A percentile compares a stretch with the other conserved stretches of the same genome.
phyloP scores from a whole-genome alignment of 305 asterid genomes.

The Solanum hybrid region DNA sequence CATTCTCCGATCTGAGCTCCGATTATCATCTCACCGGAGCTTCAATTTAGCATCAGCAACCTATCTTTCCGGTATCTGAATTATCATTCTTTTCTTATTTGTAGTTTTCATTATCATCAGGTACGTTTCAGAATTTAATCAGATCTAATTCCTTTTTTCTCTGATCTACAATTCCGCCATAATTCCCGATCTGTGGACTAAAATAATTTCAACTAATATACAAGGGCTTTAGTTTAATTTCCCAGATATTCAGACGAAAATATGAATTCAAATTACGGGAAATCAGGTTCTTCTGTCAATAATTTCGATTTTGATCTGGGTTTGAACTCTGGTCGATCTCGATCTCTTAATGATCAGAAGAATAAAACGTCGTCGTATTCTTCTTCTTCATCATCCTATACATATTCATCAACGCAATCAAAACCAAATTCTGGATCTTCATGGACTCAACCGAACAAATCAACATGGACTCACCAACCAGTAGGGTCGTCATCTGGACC shows the following conservation, averaged over 20 bases:
- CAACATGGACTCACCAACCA: slow-evolving; percentile 84
- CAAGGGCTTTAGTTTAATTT: neutral
- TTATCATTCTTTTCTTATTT: neutral
- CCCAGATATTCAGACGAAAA: neutral
- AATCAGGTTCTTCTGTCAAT: slow-evolving; percentile 39
- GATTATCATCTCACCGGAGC: neutral
- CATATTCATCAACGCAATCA: slow-evolving; percentile 32
- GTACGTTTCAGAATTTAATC: slow-evolving; percentile 9
- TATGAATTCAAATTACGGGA: slow-evolving; percentile 82
- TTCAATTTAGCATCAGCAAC: neutral
- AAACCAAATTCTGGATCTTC: slow-evolving; percentile 41
- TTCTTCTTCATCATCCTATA: slow-evolving; percentile 1
- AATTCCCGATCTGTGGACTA: neutral
- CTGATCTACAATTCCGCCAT: slow-evolving; percentile 18
- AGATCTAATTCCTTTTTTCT: slow-evolving; percentile 24
- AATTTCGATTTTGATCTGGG: slow-evolving; percentile 85
- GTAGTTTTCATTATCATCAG: neutral
- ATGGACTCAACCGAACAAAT: slow-evolving; percentile 39
- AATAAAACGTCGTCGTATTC: slow-evolving; percentile 36
- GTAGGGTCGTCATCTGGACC: slow-evolving; percentile 56
- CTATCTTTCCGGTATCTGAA: neutral
- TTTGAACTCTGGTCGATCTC: slow-evolving; percentile 43
- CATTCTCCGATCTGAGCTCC: neutral
- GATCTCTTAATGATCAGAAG: slow-evolving; percentile 55
- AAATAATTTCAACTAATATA: neutral